Evolutionary conservation across 2,329 filamentous ascomycete species (phyloP).

Genomic region (Colletotrichum eleusines): DNA sequence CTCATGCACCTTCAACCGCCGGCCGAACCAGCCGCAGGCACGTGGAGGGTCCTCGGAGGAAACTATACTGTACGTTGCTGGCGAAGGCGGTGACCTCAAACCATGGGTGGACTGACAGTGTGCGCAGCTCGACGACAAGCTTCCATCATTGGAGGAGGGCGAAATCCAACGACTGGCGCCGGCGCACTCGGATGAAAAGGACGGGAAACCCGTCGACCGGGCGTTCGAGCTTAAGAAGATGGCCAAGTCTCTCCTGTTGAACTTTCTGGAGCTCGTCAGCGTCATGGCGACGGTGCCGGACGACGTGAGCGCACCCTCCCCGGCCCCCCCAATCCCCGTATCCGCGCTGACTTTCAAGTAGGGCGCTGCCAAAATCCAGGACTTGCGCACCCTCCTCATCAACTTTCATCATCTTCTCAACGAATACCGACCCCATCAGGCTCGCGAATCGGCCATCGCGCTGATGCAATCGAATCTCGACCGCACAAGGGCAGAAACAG

Average conservation of each 20-base stretch:
- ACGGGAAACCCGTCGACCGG: conserved; percentile 70
- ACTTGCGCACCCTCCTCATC: conserved; percentile 85
- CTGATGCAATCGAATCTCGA: conserved; percentile 90
- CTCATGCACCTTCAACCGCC: conserved; percentile 86
- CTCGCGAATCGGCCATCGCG: conserved; percentile 85
- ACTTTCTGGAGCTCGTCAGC: conserved; percentile 87
- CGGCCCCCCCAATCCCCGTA: background rate
- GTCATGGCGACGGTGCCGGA: conserved; percentile 75
- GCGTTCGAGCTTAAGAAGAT: conserved; percentile 80
- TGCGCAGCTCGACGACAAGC: conserved; percentile 67
- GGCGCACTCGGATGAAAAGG: conserved; percentile 56
- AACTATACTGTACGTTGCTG: conserved; percentile 63
- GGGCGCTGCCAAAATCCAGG: conserved; percentile 78
- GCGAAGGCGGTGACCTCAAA: background rate
- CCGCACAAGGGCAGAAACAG: conserved; percentile 78
- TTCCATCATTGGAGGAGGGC: conserved; percentile 76
- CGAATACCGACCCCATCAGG: conserved; percentile 93
- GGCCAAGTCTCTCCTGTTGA: conserved; percentile 86
- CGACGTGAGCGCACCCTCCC: conserved; percentile 51
- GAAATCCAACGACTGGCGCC: conserved; percentile 67
- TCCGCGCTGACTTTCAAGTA: conserved; percentile 46
- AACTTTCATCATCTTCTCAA: conserved; percentile 96
- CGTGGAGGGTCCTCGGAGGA: conserved; percentile 81
- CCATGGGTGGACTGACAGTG: background rate
- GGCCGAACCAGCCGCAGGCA: conserved; percentile 75